phyloP scores from a whole-genome alignment of 331 rosid genomes.

The Spiraea crenata region DNA sequence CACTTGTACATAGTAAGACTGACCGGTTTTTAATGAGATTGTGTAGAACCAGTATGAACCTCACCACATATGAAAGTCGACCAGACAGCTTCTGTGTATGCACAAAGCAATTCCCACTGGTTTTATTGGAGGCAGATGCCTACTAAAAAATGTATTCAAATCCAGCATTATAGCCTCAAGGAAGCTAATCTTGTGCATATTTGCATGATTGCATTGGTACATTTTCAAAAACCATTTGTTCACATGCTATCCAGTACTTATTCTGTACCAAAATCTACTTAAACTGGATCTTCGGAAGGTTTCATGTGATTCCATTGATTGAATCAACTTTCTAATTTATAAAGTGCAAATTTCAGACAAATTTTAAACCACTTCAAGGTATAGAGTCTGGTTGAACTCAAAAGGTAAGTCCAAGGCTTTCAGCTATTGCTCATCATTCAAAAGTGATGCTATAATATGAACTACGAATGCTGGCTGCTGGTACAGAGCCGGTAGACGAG shows the following conservation, averaged over 20 bases:
- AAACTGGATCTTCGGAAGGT: neutral
- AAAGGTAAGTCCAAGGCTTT: too few relatives aligned
- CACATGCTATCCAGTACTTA: neutral
- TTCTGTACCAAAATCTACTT: too few relatives aligned
- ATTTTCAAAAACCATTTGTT: constrained; percentile 3
- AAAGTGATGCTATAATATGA: too few relatives aligned
- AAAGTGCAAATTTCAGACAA: neutral
- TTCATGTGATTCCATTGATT: constrained; percentile 1
- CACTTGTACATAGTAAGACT: too few relatives aligned
- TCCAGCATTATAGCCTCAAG: neutral
- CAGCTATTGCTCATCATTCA: too few relatives aligned
- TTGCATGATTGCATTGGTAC: neutral
- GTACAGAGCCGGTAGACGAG: neutral
- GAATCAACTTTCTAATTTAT: neutral
- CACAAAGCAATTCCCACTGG: neutral
- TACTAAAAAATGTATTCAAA: neutral
- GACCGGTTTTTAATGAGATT: neutral
- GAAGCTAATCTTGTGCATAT: constrained; percentile 4
- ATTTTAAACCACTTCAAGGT: neutral
- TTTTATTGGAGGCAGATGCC: constrained; percentile 2
- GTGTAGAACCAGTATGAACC: neutral
- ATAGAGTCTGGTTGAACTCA: too few relatives aligned
- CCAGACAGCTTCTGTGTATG: neutral
- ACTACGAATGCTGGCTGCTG: neutral
- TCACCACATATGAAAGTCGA: neutral